phyloP scores from a whole-genome alignment of 148 eudicot genomes.

The Fagopyrum tataricum region DNA sequence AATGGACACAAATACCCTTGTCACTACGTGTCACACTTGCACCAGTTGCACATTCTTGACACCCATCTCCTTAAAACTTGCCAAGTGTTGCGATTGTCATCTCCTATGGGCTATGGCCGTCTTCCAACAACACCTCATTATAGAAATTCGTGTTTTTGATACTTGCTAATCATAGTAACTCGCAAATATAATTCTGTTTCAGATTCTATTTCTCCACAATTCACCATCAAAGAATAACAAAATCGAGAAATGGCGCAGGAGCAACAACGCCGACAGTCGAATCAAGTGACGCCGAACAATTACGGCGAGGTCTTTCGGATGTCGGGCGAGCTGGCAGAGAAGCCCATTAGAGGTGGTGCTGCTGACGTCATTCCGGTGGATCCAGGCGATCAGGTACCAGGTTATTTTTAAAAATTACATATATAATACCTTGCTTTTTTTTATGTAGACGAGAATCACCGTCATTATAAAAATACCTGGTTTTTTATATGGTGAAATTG shows the following conservation, averaged over 20 bases:
- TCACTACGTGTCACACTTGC: too few relatives aligned
- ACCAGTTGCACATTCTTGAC: too few relatives aligned
- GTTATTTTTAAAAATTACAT: background rate
- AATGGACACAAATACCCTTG: too few relatives aligned
- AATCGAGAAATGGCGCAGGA: background rate
- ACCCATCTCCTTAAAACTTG: too few relatives aligned
- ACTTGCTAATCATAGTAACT: background rate
- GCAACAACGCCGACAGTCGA: background rate
- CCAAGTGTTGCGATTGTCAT: background rate
- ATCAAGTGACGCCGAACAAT: background rate
- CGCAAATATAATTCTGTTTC: background rate
- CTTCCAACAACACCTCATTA: background rate
- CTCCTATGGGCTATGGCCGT: background rate
- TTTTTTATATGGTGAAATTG: too few relatives aligned
- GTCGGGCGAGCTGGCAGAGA: conserved; percentile 18
- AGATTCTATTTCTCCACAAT: background rate
- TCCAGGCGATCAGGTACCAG: background rate
- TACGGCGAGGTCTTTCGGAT: conserved; percentile 24
- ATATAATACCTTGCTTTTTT: too few relatives aligned
- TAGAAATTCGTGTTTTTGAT: background rate
- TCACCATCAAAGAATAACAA: background rate
- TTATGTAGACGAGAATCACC: too few relatives aligned
- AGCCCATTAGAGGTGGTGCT: conserved; percentile 19
- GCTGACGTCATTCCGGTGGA: conserved; percentile 18
- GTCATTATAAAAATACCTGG: too few relatives aligned